Evolutionary conservation across 192 early-diverging fungal genomes (phyloP), one percentile per base, ranked within the genome.

Genomic region (Spinellus fusiger): DNA sequence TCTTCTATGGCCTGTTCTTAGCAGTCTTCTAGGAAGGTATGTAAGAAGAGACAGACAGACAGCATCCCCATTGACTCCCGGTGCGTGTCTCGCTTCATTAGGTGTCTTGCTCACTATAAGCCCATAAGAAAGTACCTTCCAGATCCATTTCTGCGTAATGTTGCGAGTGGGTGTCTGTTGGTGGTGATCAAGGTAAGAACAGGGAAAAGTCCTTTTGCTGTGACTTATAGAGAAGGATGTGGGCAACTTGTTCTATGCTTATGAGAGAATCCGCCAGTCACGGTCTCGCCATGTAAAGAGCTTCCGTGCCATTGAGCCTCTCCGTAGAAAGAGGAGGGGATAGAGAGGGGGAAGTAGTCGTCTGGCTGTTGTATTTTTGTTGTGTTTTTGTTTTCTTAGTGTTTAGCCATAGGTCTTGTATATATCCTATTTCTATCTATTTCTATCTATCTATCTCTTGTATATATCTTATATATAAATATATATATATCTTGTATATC

Each of bases 1-100:
- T 18, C 64, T 89, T 18, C 61, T 84, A 33, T 78, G 86, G 61
- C 87, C 87, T n/a, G 77, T 75, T 15, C 81, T 86, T 23, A 84
- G 83, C n/a, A 80, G 83, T 1, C 62, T 81, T 33, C 72, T 84
- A 29, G 87, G 87, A 71, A 74, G 79, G 75, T 77, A 65, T 47
- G 23, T 7, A 20, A 7, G 0, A 13, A 47, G 18, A 26, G 25
- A 1, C n/a, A 23, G 8, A 22, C n/a, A 40, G 25, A 29, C 12
- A 16, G 4, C 48, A 33, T 20, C 34, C 5, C 6, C 54, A 7
- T 54, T 54, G 37, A 0, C 31, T 55, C 28, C 7, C 51, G 27
- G 15, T 61, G 27, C 16, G 5, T 58, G 5, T 25, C 31, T 13
- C 56, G 35, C 18, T 48, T 73, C n/a, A n/a, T n/a, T 58, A 65